Evolutionary conservation across 2,329 filamentous ascomycete species (phyloP), one percentile per base, ranked within the genome.

Genomic region (Colletotrichum eremochloae): DNA sequence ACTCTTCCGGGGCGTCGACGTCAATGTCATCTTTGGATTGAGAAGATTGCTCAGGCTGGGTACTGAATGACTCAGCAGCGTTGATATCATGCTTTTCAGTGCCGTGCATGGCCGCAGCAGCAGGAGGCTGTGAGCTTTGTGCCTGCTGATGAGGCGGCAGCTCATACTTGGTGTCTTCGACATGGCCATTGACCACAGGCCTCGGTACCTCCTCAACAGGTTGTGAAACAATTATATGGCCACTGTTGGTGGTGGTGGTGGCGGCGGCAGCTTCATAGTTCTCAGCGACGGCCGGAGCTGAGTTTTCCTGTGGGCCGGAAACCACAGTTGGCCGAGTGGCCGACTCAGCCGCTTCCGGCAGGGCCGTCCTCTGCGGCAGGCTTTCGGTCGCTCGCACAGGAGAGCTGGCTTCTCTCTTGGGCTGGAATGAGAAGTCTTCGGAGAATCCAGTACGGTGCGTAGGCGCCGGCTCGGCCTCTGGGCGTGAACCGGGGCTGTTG

Each of bases 321-420:
- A 58, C 29, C 57, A 68, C 60, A 40, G 56, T 46, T 48, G 33
- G 40, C 44, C 48, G 60, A 40, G 67, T 42, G 57, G 56, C 62
- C 67, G 57, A 50, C 67, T 67, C 71, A 50, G 53, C 71, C 62
- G 55, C 56, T 62, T 73, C 67, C 67, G 71, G 71, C 38, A 67
- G 33, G 52, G 64, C 62, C 38, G 67, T 61, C 50, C 46, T 60
- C 3, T 69, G 60, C 33, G 60, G 66, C 55, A 68, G 29, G 38
- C 44, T 69, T 15, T 62, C 66, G 11, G 60, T 61, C 18, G 66
- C 60, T 15, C 69, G 69, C 20, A 69, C 66, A 40, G 69, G 69
- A 56, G 69, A 72, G 67, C 69, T 72, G 60, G 55, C 66, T 38
- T 72, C 66, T 46, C 53, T 33, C 55, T 72, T 72, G 15, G 69